These are phyloP conservation scores for Pseudotsuga menziesii DNA, from an alignment of 75 land plant species.

Conservation along the genomic window DNA sequence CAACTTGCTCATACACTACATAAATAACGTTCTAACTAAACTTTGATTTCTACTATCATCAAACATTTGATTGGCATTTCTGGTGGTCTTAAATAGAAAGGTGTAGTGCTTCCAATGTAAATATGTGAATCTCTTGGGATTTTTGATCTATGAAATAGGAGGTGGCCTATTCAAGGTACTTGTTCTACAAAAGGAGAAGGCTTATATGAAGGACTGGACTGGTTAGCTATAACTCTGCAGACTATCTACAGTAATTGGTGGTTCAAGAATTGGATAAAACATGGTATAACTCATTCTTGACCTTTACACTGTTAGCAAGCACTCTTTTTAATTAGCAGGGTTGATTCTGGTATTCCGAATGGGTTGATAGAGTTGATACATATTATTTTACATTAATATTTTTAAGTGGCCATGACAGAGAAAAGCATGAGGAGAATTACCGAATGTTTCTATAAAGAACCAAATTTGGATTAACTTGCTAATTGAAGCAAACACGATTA, in stretches of 20 bases:
- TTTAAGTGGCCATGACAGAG: too few relatives aligned
- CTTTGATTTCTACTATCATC: background rate
- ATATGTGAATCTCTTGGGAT: constrained; percentile 47
- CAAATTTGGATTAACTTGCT: too few relatives aligned
- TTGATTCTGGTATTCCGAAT: background rate
- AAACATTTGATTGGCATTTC: constrained; percentile 1
- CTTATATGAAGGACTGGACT: constrained; percentile 54
- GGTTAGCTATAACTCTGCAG: constrained; percentile 48
- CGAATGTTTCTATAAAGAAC: too few relatives aligned
- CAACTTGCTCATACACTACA: too few relatives aligned
- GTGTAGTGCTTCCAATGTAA: constrained; percentile 44
- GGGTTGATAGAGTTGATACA: too few relatives aligned
- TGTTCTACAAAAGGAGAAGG: constrained; percentile 56
- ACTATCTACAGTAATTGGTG: constrained; percentile 35
- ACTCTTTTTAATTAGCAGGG: background rate
- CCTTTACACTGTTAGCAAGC: background rate
- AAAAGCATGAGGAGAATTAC: too few relatives aligned
- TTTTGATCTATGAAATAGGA: constrained; percentile 29
- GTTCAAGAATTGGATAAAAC: constrained; percentile 17
- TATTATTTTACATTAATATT: too few relatives aligned
- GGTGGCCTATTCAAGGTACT: constrained; percentile 61
- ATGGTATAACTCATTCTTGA: background rate
- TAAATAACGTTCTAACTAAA: background rate
- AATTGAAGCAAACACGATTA: too few relatives aligned
- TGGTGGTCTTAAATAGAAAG: constrained; percentile 26